These are phyloP conservation scores for Trametes gibbosa DNA, from an alignment of 768 basidiomycete species.

Conservation along the genomic window DNA sequence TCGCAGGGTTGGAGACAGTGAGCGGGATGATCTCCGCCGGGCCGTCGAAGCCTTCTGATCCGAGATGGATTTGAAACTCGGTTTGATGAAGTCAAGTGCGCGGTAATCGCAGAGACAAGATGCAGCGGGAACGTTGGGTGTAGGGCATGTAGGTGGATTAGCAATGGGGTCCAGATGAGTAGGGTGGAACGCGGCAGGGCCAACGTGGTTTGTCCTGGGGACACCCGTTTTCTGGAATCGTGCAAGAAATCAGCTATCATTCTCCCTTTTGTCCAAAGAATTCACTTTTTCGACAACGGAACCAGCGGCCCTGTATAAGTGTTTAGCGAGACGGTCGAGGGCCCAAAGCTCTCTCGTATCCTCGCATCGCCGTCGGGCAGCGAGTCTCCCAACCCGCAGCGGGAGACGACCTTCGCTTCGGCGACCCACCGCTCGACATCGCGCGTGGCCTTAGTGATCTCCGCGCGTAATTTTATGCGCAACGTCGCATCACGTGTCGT, in stretches of 20 bases:
- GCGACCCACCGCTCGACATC: slow-evolving; percentile 78
- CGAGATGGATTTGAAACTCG: too few species aligned
- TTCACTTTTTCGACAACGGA: slow-evolving; percentile 81
- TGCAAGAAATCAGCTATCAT: too few species aligned
- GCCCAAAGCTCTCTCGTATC: slow-evolving; percentile 65
- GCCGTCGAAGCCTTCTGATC: too few species aligned
- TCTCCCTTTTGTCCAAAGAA: too few species aligned
- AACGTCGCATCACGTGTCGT: slow-evolving; percentile 65
- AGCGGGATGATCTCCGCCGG: slow-evolving; percentile 8
- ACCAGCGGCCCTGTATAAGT: slow-evolving; percentile 74
- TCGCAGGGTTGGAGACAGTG: slow-evolving; percentile 9
- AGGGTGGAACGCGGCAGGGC: slow-evolving; percentile 50
- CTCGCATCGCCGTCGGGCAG: slow-evolving; percentile 34
- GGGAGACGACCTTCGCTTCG: slow-evolving; percentile 65
- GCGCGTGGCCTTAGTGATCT: slow-evolving; percentile 48
- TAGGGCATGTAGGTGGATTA: slow-evolving; percentile 52
- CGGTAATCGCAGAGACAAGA: slow-evolving; percentile 47
- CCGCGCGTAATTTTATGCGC: slow-evolving; percentile 45
- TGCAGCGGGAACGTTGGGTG: slow-evolving; percentile 54
- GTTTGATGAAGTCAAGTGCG: slow-evolving; percentile 25
- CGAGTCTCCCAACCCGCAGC: slow-evolving; percentile 44
- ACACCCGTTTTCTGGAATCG: slow-evolving; percentile 5
- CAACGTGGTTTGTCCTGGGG: slow-evolving; percentile 34
- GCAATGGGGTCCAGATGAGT: slow-evolving; percentile 65
- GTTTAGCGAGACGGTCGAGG: slow-evolving; percentile 61